These are phyloP conservation scores for Neopestalotiopsis sp. DNA, from an alignment of 2,329 filamentous ascomycete genomes.

Conservation along the genomic window DNA sequence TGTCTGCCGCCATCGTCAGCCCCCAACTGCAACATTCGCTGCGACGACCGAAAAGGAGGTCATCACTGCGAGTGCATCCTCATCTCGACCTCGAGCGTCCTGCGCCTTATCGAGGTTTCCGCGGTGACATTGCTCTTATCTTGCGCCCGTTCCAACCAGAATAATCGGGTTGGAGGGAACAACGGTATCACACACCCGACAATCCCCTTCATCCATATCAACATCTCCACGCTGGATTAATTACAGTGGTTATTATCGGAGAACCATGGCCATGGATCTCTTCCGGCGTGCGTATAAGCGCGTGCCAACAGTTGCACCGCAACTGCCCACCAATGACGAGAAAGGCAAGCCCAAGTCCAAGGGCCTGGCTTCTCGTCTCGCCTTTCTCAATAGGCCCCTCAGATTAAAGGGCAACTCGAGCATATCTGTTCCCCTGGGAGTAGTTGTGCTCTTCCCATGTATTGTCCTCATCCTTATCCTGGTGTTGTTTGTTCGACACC, in stretches of 20 bases:
- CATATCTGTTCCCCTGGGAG: slow-evolving; percentile 88
- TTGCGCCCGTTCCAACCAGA: background rate
- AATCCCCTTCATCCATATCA: background rate
- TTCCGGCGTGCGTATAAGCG: slow-evolving; percentile 60
- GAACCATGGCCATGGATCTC: slow-evolving; percentile 57
- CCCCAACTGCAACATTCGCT: background rate
- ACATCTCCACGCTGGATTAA: slow-evolving; percentile 10
- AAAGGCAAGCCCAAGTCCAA: slow-evolving; percentile 50
- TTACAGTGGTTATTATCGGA: slow-evolving; percentile 25
- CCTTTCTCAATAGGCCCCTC: slow-evolving; percentile 86
- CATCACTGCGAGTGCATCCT: background rate
- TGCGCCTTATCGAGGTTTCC: slow-evolving; percentile 13
- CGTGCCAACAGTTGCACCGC: slow-evolving; percentile 47
- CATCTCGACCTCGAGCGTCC: background rate
- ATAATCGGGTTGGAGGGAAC: background rate
- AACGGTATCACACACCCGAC: background rate
- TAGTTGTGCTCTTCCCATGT: slow-evolving; percentile 90
- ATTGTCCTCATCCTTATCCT: slow-evolving; percentile 92
- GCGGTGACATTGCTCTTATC: slow-evolving; percentile 11
- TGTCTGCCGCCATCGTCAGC: slow-evolving; percentile 9
- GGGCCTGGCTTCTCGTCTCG: slow-evolving; percentile 59
- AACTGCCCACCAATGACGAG: slow-evolving; percentile 58
- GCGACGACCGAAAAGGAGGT: background rate
- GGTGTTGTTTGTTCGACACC: slow-evolving; percentile 86
- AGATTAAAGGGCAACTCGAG: slow-evolving; percentile 90